Percentiles rank a stretch among this genome's conserved stretches.
phyloP scores from a whole-genome alignment of 2,329 filamentous ascomycete genomes.

The Colletotrichum sp. region DNA sequence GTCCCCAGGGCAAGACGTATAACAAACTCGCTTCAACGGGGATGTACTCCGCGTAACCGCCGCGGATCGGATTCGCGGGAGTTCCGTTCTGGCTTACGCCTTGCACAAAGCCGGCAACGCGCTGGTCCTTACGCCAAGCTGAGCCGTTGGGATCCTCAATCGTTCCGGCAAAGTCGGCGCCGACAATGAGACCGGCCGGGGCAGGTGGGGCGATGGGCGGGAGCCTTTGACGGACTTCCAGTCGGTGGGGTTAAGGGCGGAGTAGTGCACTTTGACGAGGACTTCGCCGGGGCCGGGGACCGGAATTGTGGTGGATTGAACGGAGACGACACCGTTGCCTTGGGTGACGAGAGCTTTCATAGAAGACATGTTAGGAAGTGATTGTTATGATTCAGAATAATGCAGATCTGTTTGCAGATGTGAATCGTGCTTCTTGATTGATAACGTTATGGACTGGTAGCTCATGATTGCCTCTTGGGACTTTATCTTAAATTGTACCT shows the following conservation, averaged over 20 bases:
- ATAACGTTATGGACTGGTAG: not conserved
- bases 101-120: slow-evolving; percentile 35
- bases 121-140: slow-evolving; percentile 30
- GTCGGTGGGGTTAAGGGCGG: slow-evolving; percentile 37
- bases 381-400: not conserved
- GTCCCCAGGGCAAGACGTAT: not conserved
- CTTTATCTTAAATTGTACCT: not conserved
- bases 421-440: not conserved
- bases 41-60: not conserved
- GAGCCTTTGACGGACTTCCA: slow-evolving; percentile 26
- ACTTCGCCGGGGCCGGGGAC: slow-evolving; percentile 31
- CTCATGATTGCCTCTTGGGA: not conserved
- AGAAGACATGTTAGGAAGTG: not conserved
- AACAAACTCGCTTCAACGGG: not conserved
- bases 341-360: slow-evolving; percentile 34
- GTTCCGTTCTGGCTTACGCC: slow-evolving; percentile 22
- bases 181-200: slow-evolving; percentile 28
- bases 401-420: not conserved
- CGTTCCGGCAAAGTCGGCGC: slow-evolving; percentile 36
- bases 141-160: slow-evolving; percentile 31
- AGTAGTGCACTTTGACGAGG: slow-evolving; percentile 32
- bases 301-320: slow-evolving; percentile 28
- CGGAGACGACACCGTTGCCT: slow-evolving; percentile 25
- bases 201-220: not conserved
- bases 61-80: not conserved